Conservation (phyloP, 441 rosid genomes). For the Croton laevigatus region DNA sequence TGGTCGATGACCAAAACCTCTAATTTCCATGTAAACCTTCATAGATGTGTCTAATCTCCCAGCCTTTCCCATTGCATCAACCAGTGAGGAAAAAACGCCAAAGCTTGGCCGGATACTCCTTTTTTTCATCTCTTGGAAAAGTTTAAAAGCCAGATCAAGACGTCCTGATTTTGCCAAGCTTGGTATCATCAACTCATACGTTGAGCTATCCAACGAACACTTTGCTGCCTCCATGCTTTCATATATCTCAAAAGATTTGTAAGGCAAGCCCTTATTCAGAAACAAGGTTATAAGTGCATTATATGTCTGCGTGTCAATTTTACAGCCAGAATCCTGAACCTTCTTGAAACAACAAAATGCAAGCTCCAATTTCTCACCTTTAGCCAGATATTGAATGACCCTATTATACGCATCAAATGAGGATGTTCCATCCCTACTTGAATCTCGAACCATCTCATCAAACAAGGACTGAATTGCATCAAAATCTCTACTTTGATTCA, state of each 20-base stretch:
- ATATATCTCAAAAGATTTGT: slow-evolving; percentile 93
- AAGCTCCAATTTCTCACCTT: slow-evolving; percentile 87
- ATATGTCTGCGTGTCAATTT: slow-evolving; percentile 60
- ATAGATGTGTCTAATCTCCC: slow-evolving; percentile 90
- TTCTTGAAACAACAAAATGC: slow-evolving; percentile 89
- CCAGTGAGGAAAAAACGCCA: slow-evolving; percentile 67
- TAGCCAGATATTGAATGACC: slow-evolving; percentile 84
- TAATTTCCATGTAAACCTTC: slow-evolving; percentile 90
- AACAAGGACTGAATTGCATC: slow-evolving; percentile 68
- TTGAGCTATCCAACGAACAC: slow-evolving; percentile 65
- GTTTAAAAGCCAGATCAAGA: slow-evolving; percentile 86
- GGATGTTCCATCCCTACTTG: slow-evolving; percentile 34
- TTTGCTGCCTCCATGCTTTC: slow-evolving; percentile 78
- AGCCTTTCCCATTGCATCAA: slow-evolving; percentile 96
- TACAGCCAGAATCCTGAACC: slow-evolving; percentile 65
- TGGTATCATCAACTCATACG: slow-evolving; percentile 87
- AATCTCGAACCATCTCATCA: slow-evolving; percentile 80
- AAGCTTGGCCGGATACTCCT: slow-evolving; percentile 65
- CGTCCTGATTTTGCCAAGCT: slow-evolving; percentile 96
- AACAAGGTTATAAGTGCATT: slow-evolving; percentile 79
- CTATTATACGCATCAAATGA: slow-evolving; percentile 57
- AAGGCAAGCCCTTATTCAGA: slow-evolving; percentile 85
- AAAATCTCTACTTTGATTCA: slow-evolving; percentile 65
- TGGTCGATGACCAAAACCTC: slow-evolving; percentile 69
- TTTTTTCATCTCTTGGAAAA: slow-evolving; percentile 90